A percentile compares a stretch with the other conserved stretches of the same genome.
These are phyloP conservation scores for Kodamaea kakaduensis DNA, from an alignment of 805 yeast species.

Conservation along the genomic window DNA sequence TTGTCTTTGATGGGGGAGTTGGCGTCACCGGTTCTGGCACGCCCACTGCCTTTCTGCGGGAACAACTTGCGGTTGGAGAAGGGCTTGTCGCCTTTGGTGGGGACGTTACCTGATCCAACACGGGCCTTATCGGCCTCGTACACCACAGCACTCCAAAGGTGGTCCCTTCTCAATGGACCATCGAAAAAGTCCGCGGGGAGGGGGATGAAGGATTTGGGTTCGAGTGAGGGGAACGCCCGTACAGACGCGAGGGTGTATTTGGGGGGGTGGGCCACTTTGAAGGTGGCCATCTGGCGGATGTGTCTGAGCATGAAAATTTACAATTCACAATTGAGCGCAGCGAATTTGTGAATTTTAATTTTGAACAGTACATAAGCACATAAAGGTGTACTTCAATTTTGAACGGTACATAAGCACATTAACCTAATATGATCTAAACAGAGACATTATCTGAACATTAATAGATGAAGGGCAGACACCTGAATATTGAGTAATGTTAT, in stretches of 20 bases:
- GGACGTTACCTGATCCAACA: conserved; percentile 85
- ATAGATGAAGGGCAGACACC: background rate
- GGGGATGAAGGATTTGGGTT: conserved; percentile 76
- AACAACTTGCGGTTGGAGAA: conserved; percentile 77
- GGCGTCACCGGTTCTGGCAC: conserved; percentile 94
- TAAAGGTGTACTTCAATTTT: too few species aligned
- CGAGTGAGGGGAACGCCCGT: conserved; percentile 84
- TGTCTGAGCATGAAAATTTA: conserved; percentile 8
- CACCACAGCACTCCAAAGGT: conserved; percentile 90
- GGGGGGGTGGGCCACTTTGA: conserved; percentile 48
- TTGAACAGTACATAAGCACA: too few species aligned
- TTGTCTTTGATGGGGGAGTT: conserved; percentile 89
- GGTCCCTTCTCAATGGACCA: conserved; percentile 80
- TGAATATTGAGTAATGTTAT: background rate
- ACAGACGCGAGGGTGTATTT: conserved; percentile 70
- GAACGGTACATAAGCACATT: too few species aligned
- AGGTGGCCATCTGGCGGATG: conserved; percentile 29
- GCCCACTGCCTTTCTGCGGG: conserved; percentile 92
- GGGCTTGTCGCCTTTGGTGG: conserved; percentile 82
- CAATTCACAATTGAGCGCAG: too few species aligned
- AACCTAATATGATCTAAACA: too few species aligned
- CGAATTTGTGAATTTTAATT: too few species aligned
- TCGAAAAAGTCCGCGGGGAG: conserved; percentile 68
- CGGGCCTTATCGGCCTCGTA: conserved; percentile 86
- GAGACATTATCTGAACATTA: background rate